A percentile compares a stretch with the other conserved stretches of the same genome.
phyloP scores from a whole-genome alignment of 2,329 filamentous ascomycete species.

The Pezicula rhizophila region DNA sequence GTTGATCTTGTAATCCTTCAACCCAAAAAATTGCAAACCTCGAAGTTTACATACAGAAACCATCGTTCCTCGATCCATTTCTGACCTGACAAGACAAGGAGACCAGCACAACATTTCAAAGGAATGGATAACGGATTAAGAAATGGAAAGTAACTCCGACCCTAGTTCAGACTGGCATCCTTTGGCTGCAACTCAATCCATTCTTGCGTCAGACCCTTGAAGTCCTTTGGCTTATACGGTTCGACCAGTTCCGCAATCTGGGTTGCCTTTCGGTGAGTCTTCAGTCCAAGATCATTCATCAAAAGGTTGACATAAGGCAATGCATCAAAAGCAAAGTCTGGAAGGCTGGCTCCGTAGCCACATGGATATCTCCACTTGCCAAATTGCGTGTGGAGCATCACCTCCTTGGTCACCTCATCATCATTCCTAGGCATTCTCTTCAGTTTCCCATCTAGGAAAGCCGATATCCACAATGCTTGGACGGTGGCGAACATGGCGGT shows the following conservation, averaged over 20 bases:
- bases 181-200: conserved; percentile 24
- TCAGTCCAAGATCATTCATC: conserved; percentile 56
- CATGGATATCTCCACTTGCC: conserved; percentile 61
- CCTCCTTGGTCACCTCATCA: conserved; percentile 43
- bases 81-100: too few species aligned
- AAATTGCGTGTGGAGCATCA: conserved; percentile 59
- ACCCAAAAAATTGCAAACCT: too few species aligned
- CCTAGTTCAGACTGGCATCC: too few species aligned
- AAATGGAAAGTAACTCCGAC: too few species aligned
- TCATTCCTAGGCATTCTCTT: conserved; percentile 26
- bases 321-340: conserved; percentile 69
- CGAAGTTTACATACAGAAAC: too few species aligned
- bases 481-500: conserved; percentile 32
- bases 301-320: conserved; percentile 66
- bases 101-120: too few species aligned
- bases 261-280: conserved; percentile 46
- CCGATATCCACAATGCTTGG: conserved; percentile 54
- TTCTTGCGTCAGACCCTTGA: conserved; percentile 34
- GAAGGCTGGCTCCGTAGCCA: conserved; percentile 54
- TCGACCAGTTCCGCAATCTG: conserved; percentile 32
- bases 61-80: too few species aligned
- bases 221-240: conserved; percentile 39
- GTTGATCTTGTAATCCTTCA: too few species aligned
- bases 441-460: conserved; percentile 52
- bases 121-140: too few species aligned